Conservation (phyloP, 495 filamentous ascomycete species). For the Hamigera avellanea region DNA sequence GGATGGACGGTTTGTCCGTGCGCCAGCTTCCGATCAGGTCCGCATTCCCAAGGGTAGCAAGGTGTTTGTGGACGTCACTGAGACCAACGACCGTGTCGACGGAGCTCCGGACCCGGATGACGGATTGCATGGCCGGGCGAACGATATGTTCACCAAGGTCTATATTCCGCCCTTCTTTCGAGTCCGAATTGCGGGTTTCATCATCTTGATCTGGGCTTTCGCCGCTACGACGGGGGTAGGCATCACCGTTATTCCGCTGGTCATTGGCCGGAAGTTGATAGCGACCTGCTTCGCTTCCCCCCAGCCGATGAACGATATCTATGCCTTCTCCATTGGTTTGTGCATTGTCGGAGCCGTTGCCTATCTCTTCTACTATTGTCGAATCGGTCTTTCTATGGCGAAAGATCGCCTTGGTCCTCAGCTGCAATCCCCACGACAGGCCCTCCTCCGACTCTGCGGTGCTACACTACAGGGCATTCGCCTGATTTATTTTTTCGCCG, state of each 20-base stretch:
- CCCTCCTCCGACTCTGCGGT: conserved; percentile 6
- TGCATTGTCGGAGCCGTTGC: conserved; percentile 58
- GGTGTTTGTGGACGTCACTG: conserved; percentile 75
- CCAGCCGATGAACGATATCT: conserved; percentile 81
- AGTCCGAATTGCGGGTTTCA: conserved; percentile 69
- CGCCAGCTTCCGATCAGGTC: conserved; percentile 85
- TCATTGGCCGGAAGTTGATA: conserved; percentile 72
- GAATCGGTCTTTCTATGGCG: conserved; percentile 27
- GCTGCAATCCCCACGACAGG: conserved; percentile 23
- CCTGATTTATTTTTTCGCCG: conserved; percentile 59
- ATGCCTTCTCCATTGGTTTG: conserved; percentile 84
- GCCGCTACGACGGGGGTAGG: conserved; percentile 85
- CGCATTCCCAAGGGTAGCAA: conserved; percentile 73
- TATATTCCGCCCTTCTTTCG: conserved; percentile 87
- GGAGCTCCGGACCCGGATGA: conserved; percentile 44
- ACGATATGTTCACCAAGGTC: conserved; percentile 62
- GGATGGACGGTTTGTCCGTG: conserved; percentile 78
- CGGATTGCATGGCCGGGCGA: conserved; percentile 52
- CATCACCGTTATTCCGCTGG: conserved; percentile 76
- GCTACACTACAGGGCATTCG: conserved; percentile 12
- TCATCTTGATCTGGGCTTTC: conserved; percentile 85
- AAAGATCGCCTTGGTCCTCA: conserved; percentile 20
- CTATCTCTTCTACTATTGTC: conserved; percentile 45
- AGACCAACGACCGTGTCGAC: conserved; percentile 55
- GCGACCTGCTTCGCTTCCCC: conserved; percentile 51